phyloP scores from a whole-genome alignment of 78 protist genomes.

The Cavenderia fasciculata region DNA sequence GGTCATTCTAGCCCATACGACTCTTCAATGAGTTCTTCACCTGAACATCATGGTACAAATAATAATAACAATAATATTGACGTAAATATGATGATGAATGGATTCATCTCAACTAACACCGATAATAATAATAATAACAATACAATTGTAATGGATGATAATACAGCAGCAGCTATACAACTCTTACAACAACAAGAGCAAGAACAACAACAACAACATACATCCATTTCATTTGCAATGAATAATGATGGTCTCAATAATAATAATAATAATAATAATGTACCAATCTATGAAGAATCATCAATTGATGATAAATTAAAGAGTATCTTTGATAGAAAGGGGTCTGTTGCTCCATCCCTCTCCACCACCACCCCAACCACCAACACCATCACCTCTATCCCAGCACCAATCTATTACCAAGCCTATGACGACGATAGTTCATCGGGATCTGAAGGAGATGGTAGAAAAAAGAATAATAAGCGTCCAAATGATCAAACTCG shows the following conservation, averaged over 20 bases:
- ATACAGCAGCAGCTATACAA: not conserved
- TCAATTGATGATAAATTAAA: not conserved
- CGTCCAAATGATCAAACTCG: conserved; percentile 47
- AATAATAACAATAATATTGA: conserved; percentile 4
- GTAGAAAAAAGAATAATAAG: conserved; percentile 16
- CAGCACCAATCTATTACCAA: not conserved
- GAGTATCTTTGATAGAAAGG: no score
- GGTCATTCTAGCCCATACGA: conserved; percentile 26
- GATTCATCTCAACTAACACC: not conserved
- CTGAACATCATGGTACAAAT: conserved; percentile 11
- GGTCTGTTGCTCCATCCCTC: no score
- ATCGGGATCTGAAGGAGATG: not conserved
- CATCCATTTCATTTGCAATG: not conserved
- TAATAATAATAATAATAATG: not conserved
- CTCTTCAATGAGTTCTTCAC: not conserved
- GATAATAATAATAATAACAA: not conserved
- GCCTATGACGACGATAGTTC: not conserved
- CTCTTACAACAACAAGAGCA: not conserved
- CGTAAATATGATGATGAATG: not conserved
- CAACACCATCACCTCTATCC: not conserved
- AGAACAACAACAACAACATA: not conserved
- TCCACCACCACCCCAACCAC: conserved; percentile 1
- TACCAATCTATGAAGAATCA: conserved; percentile 3
- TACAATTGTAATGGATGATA: not conserved
- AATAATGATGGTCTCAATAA: not conserved